Evolutionary conservation across 805 yeast species (phyloP).

Genomic region (Lipomyces anomalus): DNA sequence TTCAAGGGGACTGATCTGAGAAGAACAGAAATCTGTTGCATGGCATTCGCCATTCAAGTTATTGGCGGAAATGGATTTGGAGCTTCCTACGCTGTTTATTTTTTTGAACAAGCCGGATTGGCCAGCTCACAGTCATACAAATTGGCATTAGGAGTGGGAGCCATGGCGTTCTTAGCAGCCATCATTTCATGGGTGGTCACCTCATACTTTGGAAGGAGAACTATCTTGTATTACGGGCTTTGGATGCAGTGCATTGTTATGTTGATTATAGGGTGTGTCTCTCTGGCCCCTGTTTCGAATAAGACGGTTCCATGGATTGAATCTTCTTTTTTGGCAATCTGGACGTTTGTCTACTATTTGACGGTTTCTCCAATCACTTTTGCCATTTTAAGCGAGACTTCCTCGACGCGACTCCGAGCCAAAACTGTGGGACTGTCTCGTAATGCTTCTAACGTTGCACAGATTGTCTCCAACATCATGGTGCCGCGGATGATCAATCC

Average conservation of each 20-base stretch:
- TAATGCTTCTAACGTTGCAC: constrained; percentile 27
- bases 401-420: constrained; percentile 40
- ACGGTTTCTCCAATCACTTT: constrained; percentile 43
- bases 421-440: constrained; percentile 42
- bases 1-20: constrained; percentile 15
- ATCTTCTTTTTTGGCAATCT: constrained; percentile 45
- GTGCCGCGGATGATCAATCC: constrained; percentile 49
- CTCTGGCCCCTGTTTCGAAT: constrained; percentile 9
- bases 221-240: constrained; percentile 21
- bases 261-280: constrained; percentile 20
- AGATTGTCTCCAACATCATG: constrained; percentile 24
- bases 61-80: too few species aligned
- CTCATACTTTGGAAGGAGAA: constrained; percentile 10
- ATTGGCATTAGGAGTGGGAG: constrained; percentile 2
- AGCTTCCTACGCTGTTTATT: constrained; percentile 9
- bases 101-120: constrained; percentile 26
- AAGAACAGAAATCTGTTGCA: constrained; percentile 28
- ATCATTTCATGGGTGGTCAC: constrained; percentile 8
- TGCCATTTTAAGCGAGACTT: constrained; percentile 40
- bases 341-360: constrained; percentile 43
- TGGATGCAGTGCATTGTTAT: constrained; percentile 4
- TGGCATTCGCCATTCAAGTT: constrained; percentile 30
- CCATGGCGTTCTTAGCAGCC: constrained; percentile 9
- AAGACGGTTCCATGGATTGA: constrained; percentile 19
- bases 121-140: constrained; percentile 4